Percentiles rank a stretch among this genome's conserved stretches.
These are phyloP conservation scores for Eurotiales sp. DNA, from an alignment of 2,329 filamentous ascomycete genomes.

Conservation along the genomic window DNA sequence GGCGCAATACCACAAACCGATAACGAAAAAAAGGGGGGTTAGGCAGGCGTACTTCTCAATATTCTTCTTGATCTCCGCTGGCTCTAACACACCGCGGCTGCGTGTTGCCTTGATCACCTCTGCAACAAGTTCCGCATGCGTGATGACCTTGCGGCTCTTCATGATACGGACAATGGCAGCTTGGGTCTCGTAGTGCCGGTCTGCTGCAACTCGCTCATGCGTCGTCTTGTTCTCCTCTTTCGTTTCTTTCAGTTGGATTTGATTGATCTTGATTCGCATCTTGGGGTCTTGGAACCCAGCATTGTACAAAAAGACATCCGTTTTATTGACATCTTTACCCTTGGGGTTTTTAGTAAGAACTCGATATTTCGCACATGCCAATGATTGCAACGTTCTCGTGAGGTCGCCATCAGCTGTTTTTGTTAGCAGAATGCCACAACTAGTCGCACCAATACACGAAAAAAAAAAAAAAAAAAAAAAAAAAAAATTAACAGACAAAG, in stretches of 20 bases:
- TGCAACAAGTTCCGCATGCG: constrained; percentile 78
- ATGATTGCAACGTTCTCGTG: constrained; percentile 85
- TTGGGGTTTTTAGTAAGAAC: constrained; percentile 83
- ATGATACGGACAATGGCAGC: constrained; percentile 95
- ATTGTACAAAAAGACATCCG: constrained; percentile 85
- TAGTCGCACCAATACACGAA: too few relatives aligned
- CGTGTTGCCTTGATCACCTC: constrained; percentile 91
- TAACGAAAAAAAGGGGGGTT: neutral
- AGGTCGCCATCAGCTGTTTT: constrained; percentile 66
- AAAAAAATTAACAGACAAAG: too few relatives aligned
- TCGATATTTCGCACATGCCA: constrained; percentile 84
- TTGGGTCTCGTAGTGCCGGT: constrained; percentile 93
- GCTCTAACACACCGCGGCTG: constrained; percentile 78
- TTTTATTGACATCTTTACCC: constrained; percentile 70
- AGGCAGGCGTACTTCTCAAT: constrained; percentile 77
- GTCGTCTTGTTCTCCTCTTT: constrained; percentile 92
- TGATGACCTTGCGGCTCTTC: constrained; percentile 87
- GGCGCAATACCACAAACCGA: too few relatives aligned
- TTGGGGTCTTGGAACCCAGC: constrained; percentile 71
- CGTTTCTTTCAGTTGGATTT: constrained; percentile 95
- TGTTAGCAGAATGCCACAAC: constrained; percentile 25
- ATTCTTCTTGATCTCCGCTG: constrained; percentile 88
- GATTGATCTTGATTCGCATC: constrained; percentile 95
- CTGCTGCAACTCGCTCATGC: constrained; percentile 81
- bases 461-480: neutral